These are phyloP conservation scores for Sporothrix phasma DNA, from an alignment of 2,329 filamentous ascomycete species.

Conservation along the genomic window DNA sequence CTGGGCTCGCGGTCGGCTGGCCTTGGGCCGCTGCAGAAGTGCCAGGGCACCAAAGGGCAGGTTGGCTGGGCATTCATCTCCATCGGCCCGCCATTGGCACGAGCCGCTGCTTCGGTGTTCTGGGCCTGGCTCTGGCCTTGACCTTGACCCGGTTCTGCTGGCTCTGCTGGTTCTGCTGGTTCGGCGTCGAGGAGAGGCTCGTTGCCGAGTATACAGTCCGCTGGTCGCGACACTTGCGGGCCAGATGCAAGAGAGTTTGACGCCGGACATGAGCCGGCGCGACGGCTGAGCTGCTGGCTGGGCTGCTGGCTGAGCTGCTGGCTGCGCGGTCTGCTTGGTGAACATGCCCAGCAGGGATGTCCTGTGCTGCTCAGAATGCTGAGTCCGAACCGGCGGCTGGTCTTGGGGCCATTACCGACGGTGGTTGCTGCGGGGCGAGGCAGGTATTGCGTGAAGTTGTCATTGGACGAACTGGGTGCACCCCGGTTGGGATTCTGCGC, in stretches of 20 bases:
- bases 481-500: not conserved
- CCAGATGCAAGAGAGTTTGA: not conserved
- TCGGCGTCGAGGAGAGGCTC: constrained; percentile 8
- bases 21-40: constrained; percentile 30
- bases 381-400: not conserved
- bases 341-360: constrained; percentile 29
- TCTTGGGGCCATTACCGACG: not conserved
- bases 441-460: not conserved
- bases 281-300: not conserved
- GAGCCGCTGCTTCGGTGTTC: constrained; percentile 21
- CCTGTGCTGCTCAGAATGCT: constrained; percentile 16
- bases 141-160: not conserved
- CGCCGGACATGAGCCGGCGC: not conserved
- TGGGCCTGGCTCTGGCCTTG: constrained; percentile 17
- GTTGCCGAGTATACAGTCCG: constrained; percentile 4
- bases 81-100: constrained; percentile 25
- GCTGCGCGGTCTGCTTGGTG: constrained; percentile 28
- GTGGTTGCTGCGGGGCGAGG: not conserved
- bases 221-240: not conserved
- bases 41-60: constrained; percentile 32
- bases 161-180: not conserved
- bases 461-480: not conserved
- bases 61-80: constrained; percentile 30
- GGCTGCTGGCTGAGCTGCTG: not conserved
- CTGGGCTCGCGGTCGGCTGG: not conserved